phyloP scores from a whole-genome alignment of 2,329 filamentous ascomycete species.

The Botryotinia calthae region DNA sequence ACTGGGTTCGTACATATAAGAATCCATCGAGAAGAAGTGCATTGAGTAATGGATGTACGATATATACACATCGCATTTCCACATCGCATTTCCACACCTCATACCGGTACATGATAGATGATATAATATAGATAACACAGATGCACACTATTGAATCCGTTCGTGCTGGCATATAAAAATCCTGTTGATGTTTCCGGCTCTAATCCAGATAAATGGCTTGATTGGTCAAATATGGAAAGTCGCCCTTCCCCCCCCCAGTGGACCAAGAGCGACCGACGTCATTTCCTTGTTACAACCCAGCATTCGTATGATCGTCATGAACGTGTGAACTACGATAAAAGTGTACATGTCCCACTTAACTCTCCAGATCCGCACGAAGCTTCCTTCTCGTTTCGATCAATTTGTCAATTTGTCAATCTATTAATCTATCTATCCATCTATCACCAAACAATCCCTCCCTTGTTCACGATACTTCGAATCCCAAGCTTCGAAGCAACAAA shows the following conservation, averaged over 20 bases:
- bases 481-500: neutral
- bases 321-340: neutral
- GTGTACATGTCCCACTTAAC: neutral
- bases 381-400: neutral
- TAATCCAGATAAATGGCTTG: neutral
- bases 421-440: neutral
- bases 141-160: no score
- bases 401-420: neutral
- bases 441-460: neutral
- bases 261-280: neutral
- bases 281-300: constrained; percentile 11
- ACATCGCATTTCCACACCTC: neutral
- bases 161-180: neutral
- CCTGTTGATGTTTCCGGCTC: neutral
- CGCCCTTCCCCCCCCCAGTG: neutral
- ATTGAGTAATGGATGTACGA: no score
- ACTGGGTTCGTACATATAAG: neutral
- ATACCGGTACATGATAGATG: neutral
- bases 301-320: constrained; percentile 8
- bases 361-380: constrained; percentile 12
- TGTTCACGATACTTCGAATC: neutral
- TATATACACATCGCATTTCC: no score
- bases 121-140: no score
- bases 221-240: neutral
- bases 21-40: neutral